Conservation (phyloP, 2,329 filamentous ascomycete genomes). For the Lachnellula occidentalis region DNA sequence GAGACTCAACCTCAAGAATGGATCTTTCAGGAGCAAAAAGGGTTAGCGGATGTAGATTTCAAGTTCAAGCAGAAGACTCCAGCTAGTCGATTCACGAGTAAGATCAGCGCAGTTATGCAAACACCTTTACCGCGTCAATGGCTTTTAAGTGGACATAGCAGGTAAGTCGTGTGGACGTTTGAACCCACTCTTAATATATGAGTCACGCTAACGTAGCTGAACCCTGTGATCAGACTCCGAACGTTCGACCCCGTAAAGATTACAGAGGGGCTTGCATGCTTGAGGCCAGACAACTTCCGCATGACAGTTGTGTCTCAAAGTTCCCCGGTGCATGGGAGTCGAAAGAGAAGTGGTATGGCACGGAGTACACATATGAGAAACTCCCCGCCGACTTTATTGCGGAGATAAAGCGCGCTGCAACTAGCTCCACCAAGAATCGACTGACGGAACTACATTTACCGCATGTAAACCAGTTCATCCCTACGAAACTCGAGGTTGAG, state of each 20-base stretch:
- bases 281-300: constrained; percentile 85
- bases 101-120: constrained; percentile 83
- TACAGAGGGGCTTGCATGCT: constrained; percentile 62
- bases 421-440: constrained; percentile 51
- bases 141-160: constrained; percentile 73
- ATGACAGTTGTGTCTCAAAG: constrained; percentile 75
- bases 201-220: constrained; percentile 11
- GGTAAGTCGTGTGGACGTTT: constrained; percentile 31
- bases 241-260: constrained; percentile 79
- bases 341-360: constrained; percentile 97
- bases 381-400: constrained; percentile 71
- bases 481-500: constrained; percentile 86
- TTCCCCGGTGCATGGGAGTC: constrained; percentile 79
- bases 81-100: constrained; percentile 83
- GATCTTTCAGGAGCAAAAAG: constrained; percentile 91
- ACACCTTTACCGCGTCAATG: constrained; percentile 80
- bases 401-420: constrained; percentile 61
- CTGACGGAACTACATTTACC: constrained; percentile 75
- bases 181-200: neutral
- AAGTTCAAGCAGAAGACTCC: constrained; percentile 90
- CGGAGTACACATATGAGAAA: constrained; percentile 79
- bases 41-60: constrained; percentile 88
- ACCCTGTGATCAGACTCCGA: constrained; percentile 43
- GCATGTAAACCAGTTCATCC: constrained; percentile 93
- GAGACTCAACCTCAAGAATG: constrained; percentile 79